phyloP scores from a whole-genome alignment of 371 early-diverging fungal genomes.

The Smittium mucronatum region DNA sequence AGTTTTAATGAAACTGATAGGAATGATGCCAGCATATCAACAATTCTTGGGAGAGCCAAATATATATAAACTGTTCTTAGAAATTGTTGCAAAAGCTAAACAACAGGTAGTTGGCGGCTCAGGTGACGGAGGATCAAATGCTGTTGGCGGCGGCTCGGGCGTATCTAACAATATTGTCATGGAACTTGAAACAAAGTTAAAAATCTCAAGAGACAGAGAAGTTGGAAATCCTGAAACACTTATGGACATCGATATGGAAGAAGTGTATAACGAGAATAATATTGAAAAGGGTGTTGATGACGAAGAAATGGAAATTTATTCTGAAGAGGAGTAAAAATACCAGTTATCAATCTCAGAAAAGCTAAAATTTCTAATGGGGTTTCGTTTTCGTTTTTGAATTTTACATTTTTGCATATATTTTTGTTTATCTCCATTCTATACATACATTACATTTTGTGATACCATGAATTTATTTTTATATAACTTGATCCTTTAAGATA shows the following conservation, averaged over 20 bases:
- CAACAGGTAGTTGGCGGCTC: conserved; percentile 58
- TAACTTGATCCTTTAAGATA: too few relatives aligned
- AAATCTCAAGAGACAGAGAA: conserved; percentile 33
- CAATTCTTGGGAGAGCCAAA: conserved; percentile 73
- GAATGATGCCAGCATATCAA: conserved; percentile 63
- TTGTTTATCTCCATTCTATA: too few relatives aligned
- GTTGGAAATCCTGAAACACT: conserved; percentile 19
- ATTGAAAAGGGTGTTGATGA: conserved; percentile 14
- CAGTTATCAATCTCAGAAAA: too few relatives aligned
- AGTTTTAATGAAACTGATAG: conserved; percentile 65
- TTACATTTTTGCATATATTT: too few relatives aligned
- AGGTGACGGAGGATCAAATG: conserved; percentile 36
- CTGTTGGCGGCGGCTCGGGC: neutral
- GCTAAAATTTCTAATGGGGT: too few relatives aligned
- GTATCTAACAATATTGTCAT: neutral
- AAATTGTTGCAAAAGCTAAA: conserved; percentile 69
- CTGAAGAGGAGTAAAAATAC: conserved; percentile 1
- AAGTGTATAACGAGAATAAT: conserved; percentile 7
- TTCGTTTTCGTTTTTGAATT: too few relatives aligned
- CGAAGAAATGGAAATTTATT: conserved; percentile 16
- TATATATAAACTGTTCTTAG: conserved; percentile 66
- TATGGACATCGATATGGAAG: neutral
- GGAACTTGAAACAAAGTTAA: conserved; percentile 34
- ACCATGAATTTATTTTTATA: too few relatives aligned
- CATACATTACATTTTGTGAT: too few relatives aligned